These are phyloP conservation scores for Pyrenophora teres DNA, from an alignment of 2,329 filamentous ascomycete genomes.

Conservation along the genomic window DNA sequence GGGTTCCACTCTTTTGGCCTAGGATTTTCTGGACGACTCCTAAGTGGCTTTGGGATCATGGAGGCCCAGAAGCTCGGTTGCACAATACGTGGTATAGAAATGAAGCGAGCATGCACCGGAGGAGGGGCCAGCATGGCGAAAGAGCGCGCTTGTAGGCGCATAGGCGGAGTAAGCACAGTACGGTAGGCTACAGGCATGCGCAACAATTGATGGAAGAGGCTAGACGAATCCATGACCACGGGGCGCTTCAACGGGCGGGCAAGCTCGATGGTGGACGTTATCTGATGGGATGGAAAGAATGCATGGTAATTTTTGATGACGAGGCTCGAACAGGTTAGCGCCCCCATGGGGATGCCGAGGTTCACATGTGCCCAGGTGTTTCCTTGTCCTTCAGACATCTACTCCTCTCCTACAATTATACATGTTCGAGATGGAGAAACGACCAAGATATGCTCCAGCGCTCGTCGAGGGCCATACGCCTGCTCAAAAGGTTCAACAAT, in stretches of 20 bases:
- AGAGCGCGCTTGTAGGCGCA: slow-evolving; percentile 28
- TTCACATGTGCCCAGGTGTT: slow-evolving; percentile 9
- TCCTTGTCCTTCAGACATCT: background rate
- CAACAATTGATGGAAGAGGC: slow-evolving; percentile 35
- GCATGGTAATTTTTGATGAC: slow-evolving; percentile 2
- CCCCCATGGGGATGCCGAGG: slow-evolving; percentile 13
- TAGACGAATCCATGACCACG: slow-evolving; percentile 31
- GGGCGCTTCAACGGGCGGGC: background rate
- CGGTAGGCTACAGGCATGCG: slow-evolving; percentile 30
- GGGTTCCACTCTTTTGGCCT: slow-evolving; percentile 55
- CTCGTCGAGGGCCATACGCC: slow-evolving; percentile 14
- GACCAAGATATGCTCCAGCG: background rate
- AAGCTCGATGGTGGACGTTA: background rate
- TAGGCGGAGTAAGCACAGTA: slow-evolving; percentile 17
- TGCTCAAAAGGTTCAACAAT: slow-evolving; percentile 26
- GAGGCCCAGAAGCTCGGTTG: slow-evolving; percentile 46
- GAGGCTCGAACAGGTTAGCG: slow-evolving; percentile 6
- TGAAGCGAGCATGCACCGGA: slow-evolving; percentile 22
- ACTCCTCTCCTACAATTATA: background rate
- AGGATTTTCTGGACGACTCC: slow-evolving; percentile 13
- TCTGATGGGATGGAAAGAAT: background rate
- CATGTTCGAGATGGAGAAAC: slow-evolving; percentile 5
- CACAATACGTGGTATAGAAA: slow-evolving; percentile 43
- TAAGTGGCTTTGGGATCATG: slow-evolving; percentile 44
- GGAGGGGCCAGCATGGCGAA: slow-evolving; percentile 27